Evolutionary conservation across 306 rosid species (phyloP), one percentile per base, ranked within the genome.

Genomic region (Sechiopsis laciniata): DNA sequence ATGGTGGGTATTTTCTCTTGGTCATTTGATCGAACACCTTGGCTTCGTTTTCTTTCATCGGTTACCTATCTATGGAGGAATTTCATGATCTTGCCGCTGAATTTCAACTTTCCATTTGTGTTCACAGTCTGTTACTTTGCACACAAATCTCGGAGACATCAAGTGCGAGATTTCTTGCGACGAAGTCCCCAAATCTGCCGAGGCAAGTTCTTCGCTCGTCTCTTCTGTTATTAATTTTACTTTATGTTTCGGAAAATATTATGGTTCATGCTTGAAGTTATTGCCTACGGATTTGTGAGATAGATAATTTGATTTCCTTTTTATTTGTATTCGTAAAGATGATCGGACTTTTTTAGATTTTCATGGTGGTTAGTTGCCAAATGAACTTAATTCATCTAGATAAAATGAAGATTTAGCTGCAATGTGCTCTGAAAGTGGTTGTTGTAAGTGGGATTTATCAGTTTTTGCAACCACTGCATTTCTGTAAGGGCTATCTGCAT

Each of bases 131-230:
- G 92, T 94, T 56, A 94, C 98, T 78, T 80, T 94, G 59, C 97
- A 90, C 83, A 94, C 98, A 19, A 94, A 94, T 81, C 96, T 90
- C 17, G 98, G 97, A 12, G 97, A 94, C 74, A 86, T 94, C 83
- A 90, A 94, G 80, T 94, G 98, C 78, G 97, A 90, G 84, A 85
- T 89, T 82, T 94, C 84, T 76, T 88, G 98, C 79, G 97, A 94
- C 61, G 97, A 90, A 81, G 97, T 94, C 8, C 90, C 96, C 17
- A 94, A 94, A 72, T 12, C 96, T 26, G 84, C 96, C 26, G 97
- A 94, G 95, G 98, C 90, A 26, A 78, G 60, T 79, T 5, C 74
- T 8, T 9, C n/a, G 72, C 15, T 42, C 20, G 8, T 68, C 8
- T 69, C 35, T 22, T 69, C 45, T 69, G 17, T 22, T 48, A 13